Evolutionary conservation across 257 asterid species (phyloP), one percentile per base, ranked within the genome.

Genomic region (Solanum infundibuliforme): DNA sequence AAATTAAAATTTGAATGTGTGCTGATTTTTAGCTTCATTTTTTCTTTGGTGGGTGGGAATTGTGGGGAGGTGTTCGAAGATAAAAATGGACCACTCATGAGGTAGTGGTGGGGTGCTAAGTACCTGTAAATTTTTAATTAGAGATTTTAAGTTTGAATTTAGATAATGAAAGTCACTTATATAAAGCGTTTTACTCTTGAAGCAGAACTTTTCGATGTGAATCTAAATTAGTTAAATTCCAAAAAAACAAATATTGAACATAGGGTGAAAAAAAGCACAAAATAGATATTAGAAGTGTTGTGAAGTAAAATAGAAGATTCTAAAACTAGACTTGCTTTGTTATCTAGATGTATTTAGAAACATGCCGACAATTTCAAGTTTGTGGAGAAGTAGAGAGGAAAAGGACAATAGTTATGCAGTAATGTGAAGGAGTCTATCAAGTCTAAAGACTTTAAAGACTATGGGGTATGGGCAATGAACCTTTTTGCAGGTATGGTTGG

Each of bases 261-360:
- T 58, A 20, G 25, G 11, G 2, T 7, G 66, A 6, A 58, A 58
- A 32, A 32, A 34, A 25, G 23, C 36, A 41, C 84, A 77, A 14
- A 39, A 76, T 76, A 48, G 60, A 12, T 52, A n/a, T 38, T 16
- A 39, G n/a, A 77, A 41, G 62, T 77, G n/a, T 39, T 39, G 84
- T 77, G 62, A 32, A 76, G 62, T 6, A 25, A 77, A 77, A 77
- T 77, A 77, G 62, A 77, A 39, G n/a, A 77, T 77, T 39, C 36
- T 39, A 39, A 77, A 20, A 77, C 2, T 77, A 77, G 62, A 76
- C 7, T 76, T 39, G 83, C 83, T 76, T 76, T 39, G 35, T 12
- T n/a, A 23, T 39, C 7, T 8, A 72, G 13, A 32, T 31, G 43
- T 38, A 8, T 72, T 16, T 16, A 72, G 79, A 32, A 32, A 72